Base-by-base conservation (phyloP, 75 land plant species). In the Pinus tabuliformis region DNA sequence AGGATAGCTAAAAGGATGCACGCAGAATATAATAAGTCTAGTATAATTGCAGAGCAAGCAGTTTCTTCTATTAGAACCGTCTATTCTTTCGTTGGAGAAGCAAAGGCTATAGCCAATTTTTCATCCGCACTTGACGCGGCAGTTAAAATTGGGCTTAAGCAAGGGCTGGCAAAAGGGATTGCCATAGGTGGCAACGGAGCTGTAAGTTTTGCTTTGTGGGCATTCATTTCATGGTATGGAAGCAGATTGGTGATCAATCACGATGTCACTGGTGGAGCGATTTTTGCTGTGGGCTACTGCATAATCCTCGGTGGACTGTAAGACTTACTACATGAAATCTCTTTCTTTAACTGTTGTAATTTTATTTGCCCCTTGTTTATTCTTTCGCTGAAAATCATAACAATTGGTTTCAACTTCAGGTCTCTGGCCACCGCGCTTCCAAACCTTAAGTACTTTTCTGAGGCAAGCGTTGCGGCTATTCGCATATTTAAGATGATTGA, bases 281-380 rank as follows among this genome's bases (percentile, higher is more conserved):
- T 85, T 26, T 78, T 90, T 59, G 82, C 80, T 33, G 86, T 78
- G 13, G 86, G 88, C 12, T 87, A 88, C 54, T 62, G 81, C 65
- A 81, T 92, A 30, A 70, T 81, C 79, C 64, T 90, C 21, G 90
- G 94, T 33, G 94, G 95, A 60, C 57, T 88, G 96, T 93, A 86
- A 86, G 82, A 58, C 3, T 30, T 71, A 7, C 13, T 4, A 6
- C 75, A 59, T 24, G 42, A 14, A 58, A 58, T n/a, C 21, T n/a
- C 70, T 37, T 59, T 74, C 56, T 59, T 62, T 15, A 33, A 2
- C 0, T 33, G 33, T 33, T 49, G 2, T 26, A 3, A 57, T 54
- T 7, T 17, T 49, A 74, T 16, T 21, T 60, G 62, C 22, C 4
- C 8, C 33, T 13, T 12, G 6, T 0, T 39, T 39, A 39, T 39